Percentiles rank a stretch among this genome's conserved stretches.
Evolutionary conservation across 257 asterid genomes (phyloP).

Genomic region (Fraxinus cuspidata): DNA sequence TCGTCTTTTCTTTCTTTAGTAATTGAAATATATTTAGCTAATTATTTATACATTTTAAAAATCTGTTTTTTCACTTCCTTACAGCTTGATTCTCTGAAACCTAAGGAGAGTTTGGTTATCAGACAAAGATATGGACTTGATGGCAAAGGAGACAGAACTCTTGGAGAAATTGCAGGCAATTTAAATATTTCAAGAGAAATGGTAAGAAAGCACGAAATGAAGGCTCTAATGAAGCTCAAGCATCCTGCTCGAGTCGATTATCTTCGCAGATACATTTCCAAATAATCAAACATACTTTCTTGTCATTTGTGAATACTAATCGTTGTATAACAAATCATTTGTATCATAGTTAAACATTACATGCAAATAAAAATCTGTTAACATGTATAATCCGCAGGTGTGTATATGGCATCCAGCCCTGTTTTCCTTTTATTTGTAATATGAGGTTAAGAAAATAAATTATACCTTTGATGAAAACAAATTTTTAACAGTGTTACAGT

Average conservation of each 20-base stretch:
- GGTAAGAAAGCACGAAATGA: constrained; percentile 92
- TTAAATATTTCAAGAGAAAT: constrained; percentile 88
- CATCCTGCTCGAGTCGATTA: constrained; percentile 88
- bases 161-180: constrained; percentile 95
- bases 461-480: background rate
- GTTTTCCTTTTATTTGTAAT: background rate
- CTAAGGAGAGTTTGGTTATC: constrained; percentile 91
- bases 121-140: constrained; percentile 95
- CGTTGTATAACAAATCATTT: constrained; percentile 26
- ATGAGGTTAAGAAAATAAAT: background rate
- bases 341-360: constrained; percentile 36
- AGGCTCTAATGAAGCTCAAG: constrained; percentile 98
- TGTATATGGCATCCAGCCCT: background rate
- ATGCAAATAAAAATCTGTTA: constrained; percentile 24
- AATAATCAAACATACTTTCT: background rate
- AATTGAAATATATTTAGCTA: background rate
- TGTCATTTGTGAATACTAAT: background rate
- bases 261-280: constrained; percentile 62
- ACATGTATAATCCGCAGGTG: constrained; percentile 30
- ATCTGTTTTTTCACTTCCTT: constrained; percentile 9
- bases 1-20: background rate
- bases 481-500: too few relatives aligned
- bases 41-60: background rate
- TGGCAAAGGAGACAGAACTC: constrained; percentile 89
- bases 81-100: constrained; percentile 96